Percentiles rank a stretch among this genome's conserved stretches.
Evolutionary conservation across 129 eudicot genomes (phyloP).

Genomic region (Chrysanthemum lavandulifolium): DNA sequence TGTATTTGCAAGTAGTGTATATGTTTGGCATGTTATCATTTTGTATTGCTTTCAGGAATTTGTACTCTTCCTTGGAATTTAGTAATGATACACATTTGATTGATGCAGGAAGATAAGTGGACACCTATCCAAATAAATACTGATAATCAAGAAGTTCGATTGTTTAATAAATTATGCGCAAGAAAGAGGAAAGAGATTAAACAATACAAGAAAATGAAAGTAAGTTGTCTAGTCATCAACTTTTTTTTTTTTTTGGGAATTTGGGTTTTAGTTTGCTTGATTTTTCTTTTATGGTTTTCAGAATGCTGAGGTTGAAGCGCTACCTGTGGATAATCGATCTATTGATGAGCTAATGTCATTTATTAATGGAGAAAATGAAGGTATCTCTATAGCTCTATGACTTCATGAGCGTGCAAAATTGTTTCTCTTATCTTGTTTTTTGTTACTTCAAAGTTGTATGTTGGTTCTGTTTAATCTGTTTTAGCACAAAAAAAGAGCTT

Average conservation of each 20-base stretch:
- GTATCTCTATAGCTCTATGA: constrained; percentile 10
- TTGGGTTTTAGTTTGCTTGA: not conserved
- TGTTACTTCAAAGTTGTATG: constrained; percentile 10
- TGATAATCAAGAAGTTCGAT: constrained; percentile 65
- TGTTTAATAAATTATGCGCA: constrained; percentile 61
- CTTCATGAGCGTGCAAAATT: not conserved
- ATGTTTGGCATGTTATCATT: not conserved
- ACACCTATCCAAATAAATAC: constrained; percentile 52
- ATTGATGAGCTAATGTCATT: constrained; percentile 69
- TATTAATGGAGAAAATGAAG: constrained; percentile 67
- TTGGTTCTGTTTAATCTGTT: not conserved
- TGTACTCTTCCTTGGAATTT: constrained; percentile 8
- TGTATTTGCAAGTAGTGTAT: constrained; percentile 30
- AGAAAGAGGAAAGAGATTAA: constrained; percentile 48
- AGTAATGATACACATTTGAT: constrained; percentile 10
- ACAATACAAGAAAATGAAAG: constrained; percentile 45
- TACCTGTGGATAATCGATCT: constrained; percentile 56
- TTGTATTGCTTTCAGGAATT: constrained; percentile 8
- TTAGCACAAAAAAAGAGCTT: not conserved
- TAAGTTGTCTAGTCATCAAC: constrained; percentile 12
- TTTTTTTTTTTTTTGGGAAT: not conserved
- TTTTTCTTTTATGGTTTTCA: constrained; percentile 5
- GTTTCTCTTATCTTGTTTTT: not conserved
- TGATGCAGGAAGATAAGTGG: constrained; percentile 63
- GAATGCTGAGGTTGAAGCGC: constrained; percentile 49